Base-by-base conservation (phyloP, 208 protist species). In the Naegleria lovaniensis region DNA sequence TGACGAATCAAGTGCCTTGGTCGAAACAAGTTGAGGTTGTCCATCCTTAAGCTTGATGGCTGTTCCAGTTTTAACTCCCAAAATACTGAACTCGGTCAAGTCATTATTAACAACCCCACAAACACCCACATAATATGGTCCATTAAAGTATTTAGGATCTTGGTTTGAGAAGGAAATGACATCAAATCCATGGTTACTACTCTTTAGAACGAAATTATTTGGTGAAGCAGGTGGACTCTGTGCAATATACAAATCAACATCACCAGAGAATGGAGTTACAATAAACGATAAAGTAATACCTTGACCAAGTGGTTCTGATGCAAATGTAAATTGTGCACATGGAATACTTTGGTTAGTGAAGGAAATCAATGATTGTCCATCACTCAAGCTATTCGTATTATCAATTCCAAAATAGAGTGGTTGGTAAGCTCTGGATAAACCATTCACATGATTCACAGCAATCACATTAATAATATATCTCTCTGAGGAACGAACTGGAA, bases 381-480 rank as follows among this genome's bases (percentile, higher is more conserved):
- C n/a, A 33, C 5, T 41, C 3, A 89, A 39, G 29, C 6, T 13
- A 67, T 89, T 40, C 0, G 19, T 38, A 41, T 67, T 9, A 41
- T 38, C 33, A 67, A 67, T 25, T 25, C 41, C 36, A 67, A 89
- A 38, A 39, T 4, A 16, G 7, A 89, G 19, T 41, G 41, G 29
- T n/a, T 89, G 7, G 39, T 89, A 89, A 39, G 33, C 41, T 11
- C 9, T n/a, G 36, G 25, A 19, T 15, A 89, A 33, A 29, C 85
- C 85, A 89, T 89, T 67, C 43, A 1, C 1, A 7, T 15, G 5
- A 67, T 89, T 40, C 6, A 38, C 39, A 7, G 85, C 85, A 22
- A 89, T 29, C 6, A 89, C 85, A 25, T 89, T 89, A 29, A 89
- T 67, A 3, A 58, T 11, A 40, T 59, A 89, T 41, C 29, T 89